These are phyloP conservation scores for Quercus bicolor DNA, from an alignment of 306 rosid genomes.

Conservation along the genomic window DNA sequence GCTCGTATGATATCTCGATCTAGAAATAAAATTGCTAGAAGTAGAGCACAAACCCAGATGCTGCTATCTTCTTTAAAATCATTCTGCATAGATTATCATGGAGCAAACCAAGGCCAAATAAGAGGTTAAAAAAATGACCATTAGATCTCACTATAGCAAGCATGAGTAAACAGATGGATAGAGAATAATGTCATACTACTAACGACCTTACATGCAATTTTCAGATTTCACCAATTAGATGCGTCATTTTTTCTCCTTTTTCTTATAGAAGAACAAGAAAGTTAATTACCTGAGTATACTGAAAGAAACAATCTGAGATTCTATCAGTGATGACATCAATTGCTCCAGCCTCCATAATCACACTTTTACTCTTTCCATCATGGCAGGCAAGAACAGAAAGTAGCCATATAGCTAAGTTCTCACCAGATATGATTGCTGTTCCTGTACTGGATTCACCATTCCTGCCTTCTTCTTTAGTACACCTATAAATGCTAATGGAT, in stretches of 20 bases:
- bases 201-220: background rate
- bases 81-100: conserved; percentile 48
- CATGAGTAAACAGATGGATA: conserved; percentile 5
- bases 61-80: conserved; percentile 88
- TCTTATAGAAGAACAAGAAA: conserved; percentile 9
- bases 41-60: conserved; percentile 83
- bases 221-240: conserved; percentile 12
- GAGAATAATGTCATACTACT: conserved; percentile 14
- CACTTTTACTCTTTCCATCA: conserved; percentile 61
- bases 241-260: conserved; percentile 2
- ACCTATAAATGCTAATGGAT: conserved; percentile 65
- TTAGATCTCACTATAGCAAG: conserved; percentile 8
- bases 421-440: conserved; percentile 60
- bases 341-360: conserved; percentile 94
- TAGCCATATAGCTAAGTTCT: conserved; percentile 82
- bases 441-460: conserved; percentile 43
- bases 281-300: conserved; percentile 75
- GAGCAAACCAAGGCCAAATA: conserved; percentile 20
- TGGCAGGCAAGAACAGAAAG: conserved; percentile 83
- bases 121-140: background rate
- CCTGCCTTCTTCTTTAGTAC: conserved; percentile 43
- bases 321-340: conserved; percentile 79
- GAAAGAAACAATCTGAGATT: conserved; percentile 68
- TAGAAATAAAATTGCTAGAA: conserved; percentile 85
- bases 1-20: conserved; percentile 93